Base-by-base conservation (phyloP, 2,329 filamentous ascomycete genomes). In the Karstenula rhodostoma region DNA sequence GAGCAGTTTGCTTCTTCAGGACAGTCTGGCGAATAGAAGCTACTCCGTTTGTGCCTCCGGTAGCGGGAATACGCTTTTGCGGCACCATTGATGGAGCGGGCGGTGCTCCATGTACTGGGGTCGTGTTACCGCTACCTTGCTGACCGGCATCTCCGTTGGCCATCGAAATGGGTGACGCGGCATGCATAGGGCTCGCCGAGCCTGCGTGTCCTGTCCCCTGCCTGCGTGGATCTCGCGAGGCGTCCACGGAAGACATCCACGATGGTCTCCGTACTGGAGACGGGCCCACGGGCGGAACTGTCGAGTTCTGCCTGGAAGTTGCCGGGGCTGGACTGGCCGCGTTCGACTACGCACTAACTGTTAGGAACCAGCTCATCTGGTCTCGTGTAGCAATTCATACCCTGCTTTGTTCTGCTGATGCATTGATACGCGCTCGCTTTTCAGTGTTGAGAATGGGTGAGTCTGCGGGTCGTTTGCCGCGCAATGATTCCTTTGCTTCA, bases 31-130 rank as follows among this genome's bases (percentile, higher is more conserved):
- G 25, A 19, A 43, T 43, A 15, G 51, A 54, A 22, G 51, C 51
- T n/a, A 54, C 49, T 7, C 49, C 27, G 12, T 33, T 33, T 22
- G 3, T 13, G 22, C 13, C 9, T 52, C 46, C 46, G 27, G 8
- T 9, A 32, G 12, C 33, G 6, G 35, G 3, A 27, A 32, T 8
- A 3, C 49, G 33, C 22, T 40, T 52, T 4, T 40, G 22, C 19
- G 33, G 33, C 15, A 55, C 52, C 42, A 55, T 55, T 19, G 52
- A 22, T n/a, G 52, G 52, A 15, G 52, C 52, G 37, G 19, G 40
- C 46, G 52, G 40, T 22, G 52, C 52, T 35, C 27, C 29, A 6
- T 35, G 42, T 9, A 55, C 19, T 17, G 52, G 52, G 35, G 52
- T 55, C n/a, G 40, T 25, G 27, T 25, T 46, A 6, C 52, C 40